Conservation (phyloP, 371 early-diverging fungal genomes). For the Syncephalastrum contaminatum region DNA sequence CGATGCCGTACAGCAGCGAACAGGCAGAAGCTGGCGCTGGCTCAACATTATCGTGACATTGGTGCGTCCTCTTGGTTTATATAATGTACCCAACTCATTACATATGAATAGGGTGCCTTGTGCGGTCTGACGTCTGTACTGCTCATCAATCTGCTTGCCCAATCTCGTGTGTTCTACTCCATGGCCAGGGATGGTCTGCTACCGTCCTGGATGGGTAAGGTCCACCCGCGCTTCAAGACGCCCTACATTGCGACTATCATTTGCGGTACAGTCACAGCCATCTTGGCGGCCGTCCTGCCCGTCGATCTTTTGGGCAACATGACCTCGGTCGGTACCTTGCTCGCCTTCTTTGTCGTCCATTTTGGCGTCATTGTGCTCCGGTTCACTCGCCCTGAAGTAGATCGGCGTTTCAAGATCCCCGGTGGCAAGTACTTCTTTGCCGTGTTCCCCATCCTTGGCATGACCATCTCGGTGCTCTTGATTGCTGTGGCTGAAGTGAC, state of each 20-base stretch:
- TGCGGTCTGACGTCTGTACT: constrained; percentile 78
- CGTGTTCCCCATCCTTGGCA: constrained; percentile 61
- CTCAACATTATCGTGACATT: constrained; percentile 67
- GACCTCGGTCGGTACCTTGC: constrained; percentile 81
- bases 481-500: constrained; percentile 58
- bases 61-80: too few relatives aligned
- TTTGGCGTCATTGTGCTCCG: constrained; percentile 74
- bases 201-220: constrained; percentile 64
- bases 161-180: constrained; percentile 83
- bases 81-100: too few relatives aligned
- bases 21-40: constrained; percentile 60
- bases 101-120: constrained; percentile 56
- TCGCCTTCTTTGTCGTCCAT: constrained; percentile 83
- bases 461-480: constrained; percentile 53
- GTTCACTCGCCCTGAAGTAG: constrained; percentile 65
- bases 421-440: constrained; percentile 50
- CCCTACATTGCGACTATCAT: constrained; percentile 70
- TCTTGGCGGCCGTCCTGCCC: constrained; percentile 73
- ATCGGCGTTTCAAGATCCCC: constrained; percentile 74
- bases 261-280: constrained; percentile 66
- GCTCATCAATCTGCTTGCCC: constrained; percentile 69
- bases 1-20: constrained; percentile 25
- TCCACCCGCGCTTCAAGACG: constrained; percentile 63
- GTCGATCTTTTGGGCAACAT: constrained; percentile 79
- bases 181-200: constrained; percentile 86